Percentiles rank a stretch among this genome's conserved stretches.
phyloP scores from a whole-genome alignment of 2,329 filamentous ascomycete genomes.

The Arthroderma sp. region DNA sequence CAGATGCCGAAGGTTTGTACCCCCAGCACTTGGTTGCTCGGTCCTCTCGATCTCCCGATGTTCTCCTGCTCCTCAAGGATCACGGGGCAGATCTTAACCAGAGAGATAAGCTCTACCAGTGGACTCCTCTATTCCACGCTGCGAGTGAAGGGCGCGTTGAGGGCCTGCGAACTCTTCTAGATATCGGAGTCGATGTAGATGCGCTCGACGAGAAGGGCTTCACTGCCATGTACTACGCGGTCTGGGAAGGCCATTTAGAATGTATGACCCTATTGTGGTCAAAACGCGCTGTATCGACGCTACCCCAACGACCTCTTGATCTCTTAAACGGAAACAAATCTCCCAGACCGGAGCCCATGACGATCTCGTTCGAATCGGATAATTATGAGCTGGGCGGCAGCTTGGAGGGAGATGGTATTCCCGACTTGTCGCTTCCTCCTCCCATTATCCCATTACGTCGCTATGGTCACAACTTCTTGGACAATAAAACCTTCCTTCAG shows the following conservation, averaged over 20 bases:
- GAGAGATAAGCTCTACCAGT: constrained; percentile 88
- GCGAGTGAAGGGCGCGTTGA: constrained; percentile 91
- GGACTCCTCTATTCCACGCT: constrained; percentile 92
- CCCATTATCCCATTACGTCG: constrained; percentile 89
- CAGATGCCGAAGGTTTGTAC: constrained; percentile 89
- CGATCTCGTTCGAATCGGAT: no score
- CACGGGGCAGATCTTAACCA: constrained; percentile 87
- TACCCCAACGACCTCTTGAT: constrained; percentile 20
- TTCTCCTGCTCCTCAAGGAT: constrained; percentile 66
- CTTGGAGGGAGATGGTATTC: constrained; percentile 72
- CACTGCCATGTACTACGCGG: constrained; percentile 94
- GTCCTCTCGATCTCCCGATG: constrained; percentile 66
- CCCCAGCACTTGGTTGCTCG: constrained; percentile 94
- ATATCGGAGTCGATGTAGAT: constrained; percentile 63
- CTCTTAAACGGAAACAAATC: constrained; percentile 23
- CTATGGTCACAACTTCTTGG: constrained; percentile 96
- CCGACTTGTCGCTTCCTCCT: constrained; percentile 78
- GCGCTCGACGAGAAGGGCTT: constrained; percentile 84
- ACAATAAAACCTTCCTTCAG: constrained; percentile 92
- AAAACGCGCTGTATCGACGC: constrained; percentile 15
- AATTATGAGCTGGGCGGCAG: no score
- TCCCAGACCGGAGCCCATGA: constrained; percentile 10
- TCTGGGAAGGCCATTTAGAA: constrained; percentile 90
- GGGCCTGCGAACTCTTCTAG: constrained; percentile 68
- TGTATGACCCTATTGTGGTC: constrained; percentile 73